Percentiles rank a stretch among this genome's conserved stretches.
phyloP scores from a whole-genome alignment of 305 asterid genomes.

The Ajuga reptans region DNA sequence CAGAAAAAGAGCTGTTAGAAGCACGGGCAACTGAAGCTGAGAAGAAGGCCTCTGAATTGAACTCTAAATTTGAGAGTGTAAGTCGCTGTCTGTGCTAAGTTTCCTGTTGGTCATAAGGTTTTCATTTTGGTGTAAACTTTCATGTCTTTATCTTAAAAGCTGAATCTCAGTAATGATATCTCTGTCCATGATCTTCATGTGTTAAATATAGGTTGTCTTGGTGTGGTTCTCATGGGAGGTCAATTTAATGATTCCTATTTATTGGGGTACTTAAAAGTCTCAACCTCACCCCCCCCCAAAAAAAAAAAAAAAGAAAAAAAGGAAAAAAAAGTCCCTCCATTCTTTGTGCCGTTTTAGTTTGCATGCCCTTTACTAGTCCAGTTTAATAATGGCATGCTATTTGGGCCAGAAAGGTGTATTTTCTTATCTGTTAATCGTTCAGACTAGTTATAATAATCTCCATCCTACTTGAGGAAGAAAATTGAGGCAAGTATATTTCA shows the following conservation, averaged over 20 bases:
- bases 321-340: background rate
- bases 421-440: no score
- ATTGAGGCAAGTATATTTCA: background rate
- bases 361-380: background rate
- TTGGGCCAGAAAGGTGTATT: background rate
- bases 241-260: background rate
- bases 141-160: background rate
- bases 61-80: constrained; percentile 48
- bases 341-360: background rate
- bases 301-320: no score
- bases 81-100: constrained; percentile 24
- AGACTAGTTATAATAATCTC: background rate
- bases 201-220: background rate
- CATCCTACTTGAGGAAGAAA: constrained; percentile 1
- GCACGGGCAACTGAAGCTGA: constrained; percentile 44
- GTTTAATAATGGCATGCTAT: constrained; percentile 6
- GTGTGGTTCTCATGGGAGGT: background rate
- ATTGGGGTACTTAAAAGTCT: background rate
- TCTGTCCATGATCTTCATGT: constrained; percentile 1
- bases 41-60: constrained; percentile 31
- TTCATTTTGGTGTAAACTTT: background rate
- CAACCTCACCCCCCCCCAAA: no score
- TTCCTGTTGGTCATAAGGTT: constrained; percentile 1
- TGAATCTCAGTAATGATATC: constrained; percentile 1
- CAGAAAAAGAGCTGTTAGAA: constrained; percentile 45